phyloP scores from a whole-genome alignment of 768 basidiomycete genomes.

The Tulasnella sp. region DNA sequence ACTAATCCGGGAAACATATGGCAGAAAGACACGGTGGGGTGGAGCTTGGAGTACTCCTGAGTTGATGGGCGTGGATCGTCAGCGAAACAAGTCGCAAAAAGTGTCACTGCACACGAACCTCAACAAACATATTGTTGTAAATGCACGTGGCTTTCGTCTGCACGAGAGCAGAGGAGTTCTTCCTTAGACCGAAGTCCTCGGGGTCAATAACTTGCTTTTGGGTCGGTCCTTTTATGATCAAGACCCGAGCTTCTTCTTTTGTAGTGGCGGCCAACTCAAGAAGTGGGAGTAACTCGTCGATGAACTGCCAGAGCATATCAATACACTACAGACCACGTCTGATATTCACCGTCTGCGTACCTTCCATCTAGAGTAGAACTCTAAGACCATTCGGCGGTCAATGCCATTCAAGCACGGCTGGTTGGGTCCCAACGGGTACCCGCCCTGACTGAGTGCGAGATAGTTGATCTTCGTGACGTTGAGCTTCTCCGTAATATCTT shows the following conservation, averaged over 20 bases:
- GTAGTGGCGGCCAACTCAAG: slow-evolving; percentile 7
- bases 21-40: slow-evolving; percentile 23
- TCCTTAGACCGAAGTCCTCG: slow-evolving; percentile 14
- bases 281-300: slow-evolving; percentile 12
- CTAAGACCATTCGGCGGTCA: slow-evolving; percentile 14
- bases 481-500: not conserved
- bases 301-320: not conserved
- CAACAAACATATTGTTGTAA: slow-evolving; percentile 10
- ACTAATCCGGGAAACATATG: slow-evolving; percentile 36
- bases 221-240: not conserved
- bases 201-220: not conserved
- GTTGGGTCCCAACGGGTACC: not conserved
- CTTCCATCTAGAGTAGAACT: slow-evolving; percentile 17
- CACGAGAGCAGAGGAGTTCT: not conserved
- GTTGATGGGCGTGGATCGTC: not conserved
- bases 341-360: not conserved
- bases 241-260: slow-evolving; percentile 15
- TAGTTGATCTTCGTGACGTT: slow-evolving; percentile 12
- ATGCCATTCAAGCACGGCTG: slow-evolving; percentile 13
- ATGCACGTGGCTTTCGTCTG: not conserved
- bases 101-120: not conserved
- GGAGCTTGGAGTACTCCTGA: not conserved
- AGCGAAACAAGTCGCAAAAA: not conserved
- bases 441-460: slow-evolving; percentile 13
- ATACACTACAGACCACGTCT: not conserved